phyloP scores from a whole-genome alignment of 345 rosid species.

The Barbarea vulgaris region DNA sequence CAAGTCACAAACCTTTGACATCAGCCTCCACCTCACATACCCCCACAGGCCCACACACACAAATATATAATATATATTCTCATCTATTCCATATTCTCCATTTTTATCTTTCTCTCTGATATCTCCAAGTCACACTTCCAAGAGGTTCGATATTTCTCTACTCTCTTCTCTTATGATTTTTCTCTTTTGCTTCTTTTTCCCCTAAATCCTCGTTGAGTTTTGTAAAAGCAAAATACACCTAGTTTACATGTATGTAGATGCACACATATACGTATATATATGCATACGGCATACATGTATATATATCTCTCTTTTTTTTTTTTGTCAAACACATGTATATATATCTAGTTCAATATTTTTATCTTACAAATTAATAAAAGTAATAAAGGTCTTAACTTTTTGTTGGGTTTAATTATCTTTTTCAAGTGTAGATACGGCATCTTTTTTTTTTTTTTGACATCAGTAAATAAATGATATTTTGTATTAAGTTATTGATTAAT shows the following conservation, averaged over 20 bases:
- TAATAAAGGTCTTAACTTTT: background rate
- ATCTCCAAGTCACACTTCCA: conserved; percentile 25
- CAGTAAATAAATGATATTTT: background rate
- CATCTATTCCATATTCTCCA: conserved; percentile 9
- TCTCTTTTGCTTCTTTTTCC: background rate
- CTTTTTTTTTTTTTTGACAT: background rate
- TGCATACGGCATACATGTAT: background rate
- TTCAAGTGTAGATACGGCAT: background rate
- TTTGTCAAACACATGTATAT: no score
- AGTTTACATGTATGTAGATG: conserved; percentile 10
- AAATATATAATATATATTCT: background rate
- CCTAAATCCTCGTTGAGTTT: background rate
- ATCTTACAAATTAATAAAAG: background rate
- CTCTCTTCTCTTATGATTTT: background rate
- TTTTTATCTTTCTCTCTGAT: conserved; percentile 24
- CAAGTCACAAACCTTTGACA: conserved; percentile 29
- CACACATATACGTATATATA: background rate
- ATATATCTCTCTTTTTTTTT: no score
- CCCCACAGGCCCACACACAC: background rate
- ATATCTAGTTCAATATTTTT: background rate
- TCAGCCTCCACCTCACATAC: conserved; percentile 30
- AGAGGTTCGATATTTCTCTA: conserved; percentile 24
- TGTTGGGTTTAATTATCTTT: background rate
- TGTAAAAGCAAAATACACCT: background rate
- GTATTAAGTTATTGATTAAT: background rate